Evolutionary conservation across 75 land plant genomes (phyloP), one percentile per base, ranked within the genome.

Genomic region (Picea sitchensis): DNA sequence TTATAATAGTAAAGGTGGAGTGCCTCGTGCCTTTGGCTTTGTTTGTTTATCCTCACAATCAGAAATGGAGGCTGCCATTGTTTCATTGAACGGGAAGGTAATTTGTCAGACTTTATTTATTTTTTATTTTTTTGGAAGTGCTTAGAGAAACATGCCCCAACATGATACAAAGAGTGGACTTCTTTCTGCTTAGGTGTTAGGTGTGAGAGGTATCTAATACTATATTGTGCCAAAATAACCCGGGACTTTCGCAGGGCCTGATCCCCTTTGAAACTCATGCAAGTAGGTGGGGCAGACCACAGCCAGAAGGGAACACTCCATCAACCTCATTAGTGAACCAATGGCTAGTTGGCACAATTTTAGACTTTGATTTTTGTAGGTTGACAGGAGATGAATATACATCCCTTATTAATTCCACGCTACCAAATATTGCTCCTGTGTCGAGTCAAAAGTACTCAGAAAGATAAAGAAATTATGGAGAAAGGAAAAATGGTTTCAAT

Each of bases 1-100:
- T 63, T 91, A 86, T 65, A 94, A 95, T 0, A 76, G 89, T 51
- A 84, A 85, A 15, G 34, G 91, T 3, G 98, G 99, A 20, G 84
- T 83, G 76, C 93, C 98, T 41, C 82, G 91, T 26, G 99, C 96
- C 3, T 97, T 87, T 80, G 99, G 99, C 4, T 97, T 97, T 61
- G 88, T 95, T 14, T 80, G 94, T 1, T 91, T 93, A 74, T 64
- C 81, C 18, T 87, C 94, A 41, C 77, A 86, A 18, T 84, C 85
- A 44, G 94, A 88, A 5, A 89, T 81, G 17, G 74, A 89, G 32
- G 64, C 85, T 44, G 99, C 99, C 23, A 67, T 95, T 3, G 73
- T 82, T 54, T 79, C 84, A 30, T 77, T 97, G 86, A 80, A 95
- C 80, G 99, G 94, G 79, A 87, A 81, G 91, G 98, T 93, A 81